phyloP scores from a whole-genome alignment of 768 basidiomycete genomes.

The Sarcodon sp. region DNA sequence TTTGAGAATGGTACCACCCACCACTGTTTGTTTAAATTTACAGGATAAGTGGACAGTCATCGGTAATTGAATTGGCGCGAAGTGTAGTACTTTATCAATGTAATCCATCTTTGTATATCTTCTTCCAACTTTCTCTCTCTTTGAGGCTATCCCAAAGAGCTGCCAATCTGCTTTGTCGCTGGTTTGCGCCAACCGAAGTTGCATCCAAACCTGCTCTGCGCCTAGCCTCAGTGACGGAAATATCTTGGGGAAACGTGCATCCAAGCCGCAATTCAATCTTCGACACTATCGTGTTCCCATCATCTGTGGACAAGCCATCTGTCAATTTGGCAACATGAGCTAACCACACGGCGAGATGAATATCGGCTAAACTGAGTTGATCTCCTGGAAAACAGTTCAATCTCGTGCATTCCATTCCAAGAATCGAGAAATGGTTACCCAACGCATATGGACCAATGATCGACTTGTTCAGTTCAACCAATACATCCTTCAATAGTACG shows the following conservation, averaged over 20 bases:
- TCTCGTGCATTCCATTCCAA: not conserved
- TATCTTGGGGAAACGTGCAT: conserved; percentile 31
- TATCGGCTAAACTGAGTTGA: conserved; percentile 69
- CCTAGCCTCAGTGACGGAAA: conserved; percentile 18
- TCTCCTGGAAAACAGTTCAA: conserved; percentile 38
- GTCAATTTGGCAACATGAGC: conserved; percentile 42
- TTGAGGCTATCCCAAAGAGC: conserved; percentile 63
- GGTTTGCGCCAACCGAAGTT: conserved; percentile 13
- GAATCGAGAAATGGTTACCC: conserved; percentile 22
- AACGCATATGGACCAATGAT: conserved; percentile 52
- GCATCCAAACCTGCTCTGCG: conserved; percentile 15
- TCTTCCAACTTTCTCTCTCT: conserved; percentile 59
- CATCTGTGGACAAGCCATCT: conserved; percentile 37
- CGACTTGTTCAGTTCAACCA: conserved; percentile 38
- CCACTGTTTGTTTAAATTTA: not conserved
- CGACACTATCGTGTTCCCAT: conserved; percentile 34
- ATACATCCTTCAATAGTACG: conserved; percentile 26
- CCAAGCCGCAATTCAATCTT: conserved; percentile 44
- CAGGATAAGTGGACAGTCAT: not conserved
- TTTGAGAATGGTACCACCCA: not conserved
- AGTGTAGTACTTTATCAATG: conserved; percentile 19
- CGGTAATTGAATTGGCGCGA: not conserved
- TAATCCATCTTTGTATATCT: conserved; percentile 38
- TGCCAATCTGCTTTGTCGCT: conserved; percentile 38
- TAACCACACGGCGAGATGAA: conserved; percentile 74